Evolutionary conservation across 2,329 filamentous ascomycete genomes (phyloP).

Genomic region (Emmonsia crescens): DNA sequence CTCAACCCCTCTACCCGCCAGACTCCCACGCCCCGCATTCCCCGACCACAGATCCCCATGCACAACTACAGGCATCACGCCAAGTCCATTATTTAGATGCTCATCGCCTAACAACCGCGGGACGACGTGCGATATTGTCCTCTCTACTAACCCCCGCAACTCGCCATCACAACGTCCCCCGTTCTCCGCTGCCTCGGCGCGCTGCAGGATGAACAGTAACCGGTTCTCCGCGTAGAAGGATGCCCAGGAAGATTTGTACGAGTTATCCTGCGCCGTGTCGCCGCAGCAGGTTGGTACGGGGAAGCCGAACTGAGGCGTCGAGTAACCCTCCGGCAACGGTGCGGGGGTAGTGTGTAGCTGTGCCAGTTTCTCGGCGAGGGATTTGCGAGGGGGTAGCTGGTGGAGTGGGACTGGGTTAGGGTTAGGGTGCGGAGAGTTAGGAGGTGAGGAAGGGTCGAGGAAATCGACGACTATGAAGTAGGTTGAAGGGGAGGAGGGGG

Average conservation of each 20-base stretch:
- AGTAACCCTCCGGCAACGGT: slow-evolving; percentile 43
- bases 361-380: slow-evolving; percentile 66
- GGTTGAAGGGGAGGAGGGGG: slow-evolving; percentile 19
- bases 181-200: slow-evolving; percentile 48
- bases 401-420: slow-evolving; percentile 17
- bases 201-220: slow-evolving; percentile 52
- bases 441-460: slow-evolving; percentile 52
- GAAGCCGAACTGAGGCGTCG: slow-evolving; percentile 65
- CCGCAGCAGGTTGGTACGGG: slow-evolving; percentile 79
- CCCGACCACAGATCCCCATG: slow-evolving; percentile 95
- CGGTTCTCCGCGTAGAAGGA: slow-evolving; percentile 75
- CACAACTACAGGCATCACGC: slow-evolving; percentile 64
- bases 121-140: slow-evolving; percentile 54
- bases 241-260: slow-evolving; percentile 62
- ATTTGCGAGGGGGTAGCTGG: slow-evolving; percentile 40
- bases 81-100: slow-evolving; percentile 48
- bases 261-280: slow-evolving; percentile 70
- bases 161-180: slow-evolving; percentile 53
- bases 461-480: slow-evolving; percentile 65
- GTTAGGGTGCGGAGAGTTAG: slow-evolving; percentile 20
- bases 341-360: slow-evolving; percentile 66
- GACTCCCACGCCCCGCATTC: slow-evolving; percentile 46
- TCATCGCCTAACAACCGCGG: slow-evolving; percentile 62
- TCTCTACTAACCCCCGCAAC: slow-evolving; percentile 53
- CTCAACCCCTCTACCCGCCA: slow-evolving; percentile 42